phyloP scores from a whole-genome alignment of 345 rosid species.

The Populus pruinosa region DNA sequence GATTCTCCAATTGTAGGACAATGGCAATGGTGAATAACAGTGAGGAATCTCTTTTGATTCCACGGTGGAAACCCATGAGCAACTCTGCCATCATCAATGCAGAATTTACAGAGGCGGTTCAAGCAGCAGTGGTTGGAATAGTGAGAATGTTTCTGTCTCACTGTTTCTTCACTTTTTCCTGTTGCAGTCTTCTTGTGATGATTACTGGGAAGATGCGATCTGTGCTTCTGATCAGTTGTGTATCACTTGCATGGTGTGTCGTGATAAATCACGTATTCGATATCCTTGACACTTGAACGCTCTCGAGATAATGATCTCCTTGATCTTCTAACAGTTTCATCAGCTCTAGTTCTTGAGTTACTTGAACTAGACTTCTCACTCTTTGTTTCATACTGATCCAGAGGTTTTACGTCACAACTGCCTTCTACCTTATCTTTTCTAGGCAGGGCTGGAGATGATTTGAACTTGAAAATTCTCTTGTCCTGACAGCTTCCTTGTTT shows the following conservation, averaged over 20 bases:
- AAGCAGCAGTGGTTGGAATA: slow-evolving; percentile 14
- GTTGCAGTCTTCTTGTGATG: slow-evolving; percentile 15
- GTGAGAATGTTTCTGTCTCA: slow-evolving; percentile 6
- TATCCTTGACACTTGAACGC: slow-evolving; percentile 23
- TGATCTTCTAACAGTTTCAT: slow-evolving; percentile 19
- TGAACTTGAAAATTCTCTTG: slow-evolving; percentile 59
- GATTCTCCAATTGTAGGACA: slow-evolving; percentile 2
- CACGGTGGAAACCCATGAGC: neutral
- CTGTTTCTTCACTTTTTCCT: slow-evolving; percentile 5
- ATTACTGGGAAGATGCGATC: slow-evolving; percentile 13
- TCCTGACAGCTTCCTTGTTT: slow-evolving; percentile 40
- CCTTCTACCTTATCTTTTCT: slow-evolving; percentile 1
- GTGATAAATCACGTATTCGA: slow-evolving; percentile 34
- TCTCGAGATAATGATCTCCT: slow-evolving; percentile 38
- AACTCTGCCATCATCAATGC: slow-evolving; percentile 8
- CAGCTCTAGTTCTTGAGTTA: slow-evolving; percentile 13
- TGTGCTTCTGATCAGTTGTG: neutral
- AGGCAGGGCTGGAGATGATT: slow-evolving; percentile 5
- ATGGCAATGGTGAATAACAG: neutral
- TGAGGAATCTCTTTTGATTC: neutral
- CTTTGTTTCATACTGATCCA: slow-evolving; percentile 16
- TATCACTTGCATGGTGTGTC: slow-evolving; percentile 23
- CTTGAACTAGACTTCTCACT: slow-evolving; percentile 28
- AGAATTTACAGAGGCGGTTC: slow-evolving; percentile 27
- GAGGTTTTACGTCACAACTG: slow-evolving; percentile 1